A percentile compares a stretch with the other conserved stretches of the same genome.
phyloP scores from a whole-genome alignment of 495 filamentous ascomycete species.

The Aspergillus cavernicola region DNA sequence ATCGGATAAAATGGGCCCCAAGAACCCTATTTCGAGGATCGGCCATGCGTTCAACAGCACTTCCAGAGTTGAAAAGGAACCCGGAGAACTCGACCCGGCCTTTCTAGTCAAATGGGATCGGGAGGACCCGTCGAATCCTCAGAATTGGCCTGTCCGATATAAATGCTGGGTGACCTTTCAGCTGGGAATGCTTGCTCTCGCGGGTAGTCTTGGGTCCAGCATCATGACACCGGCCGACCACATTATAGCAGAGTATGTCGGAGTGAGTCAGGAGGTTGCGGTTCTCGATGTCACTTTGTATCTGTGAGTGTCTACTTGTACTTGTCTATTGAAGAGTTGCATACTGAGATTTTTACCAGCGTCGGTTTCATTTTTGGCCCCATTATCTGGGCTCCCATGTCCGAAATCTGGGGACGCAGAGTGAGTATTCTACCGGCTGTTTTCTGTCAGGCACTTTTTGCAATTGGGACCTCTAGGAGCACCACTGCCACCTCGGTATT shows the following conservation, averaged over 20 bases:
- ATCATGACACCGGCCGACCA: constrained; percentile 47
- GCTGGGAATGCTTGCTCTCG: constrained; percentile 47
- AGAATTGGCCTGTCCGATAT: constrained; percentile 41
- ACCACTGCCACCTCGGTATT: constrained; percentile 57
- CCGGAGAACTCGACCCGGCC: background rate
- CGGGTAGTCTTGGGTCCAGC: constrained; percentile 44
- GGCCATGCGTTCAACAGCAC: background rate
- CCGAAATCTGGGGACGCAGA: constrained; percentile 12
- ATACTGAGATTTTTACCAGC: background rate
- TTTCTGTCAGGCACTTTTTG: constrained; percentile 6
- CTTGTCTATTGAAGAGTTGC: background rate
- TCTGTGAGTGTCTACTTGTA: constrained; percentile 11
- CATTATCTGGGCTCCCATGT: constrained; percentile 15
- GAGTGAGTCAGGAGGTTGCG: constrained; percentile 32
- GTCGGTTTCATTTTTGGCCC: constrained; percentile 10
- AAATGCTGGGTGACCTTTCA: constrained; percentile 50
- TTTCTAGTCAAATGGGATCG: constrained; percentile 10
- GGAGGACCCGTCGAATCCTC: constrained; percentile 35
- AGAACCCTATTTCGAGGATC: background rate
- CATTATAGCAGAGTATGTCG: constrained; percentile 33
- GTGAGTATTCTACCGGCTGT: constrained; percentile 2
- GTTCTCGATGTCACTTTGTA: constrained; percentile 22
- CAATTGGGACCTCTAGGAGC: constrained; percentile 38
- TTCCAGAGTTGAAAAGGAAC: background rate
- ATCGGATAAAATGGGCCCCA: background rate